A percentile compares a stretch with the other conserved stretches of the same genome.
phyloP scores from a whole-genome alignment of 305 asterid species.

The Solanum hybrid region DNA sequence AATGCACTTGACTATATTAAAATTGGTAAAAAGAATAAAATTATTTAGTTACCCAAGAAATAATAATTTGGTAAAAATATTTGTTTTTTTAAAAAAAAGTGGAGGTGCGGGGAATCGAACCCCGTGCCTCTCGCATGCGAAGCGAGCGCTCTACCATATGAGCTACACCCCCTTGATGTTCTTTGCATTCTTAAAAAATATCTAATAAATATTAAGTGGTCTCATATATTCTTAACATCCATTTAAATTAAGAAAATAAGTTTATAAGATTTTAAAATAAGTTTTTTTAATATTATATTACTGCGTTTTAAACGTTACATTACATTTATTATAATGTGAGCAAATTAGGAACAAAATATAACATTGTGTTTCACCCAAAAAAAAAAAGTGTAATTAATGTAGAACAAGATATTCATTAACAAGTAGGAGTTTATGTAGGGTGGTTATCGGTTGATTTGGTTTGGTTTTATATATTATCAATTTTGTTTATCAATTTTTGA shows the following conservation, averaged over 20 bases:
- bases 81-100: neutral
- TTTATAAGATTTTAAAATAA: too few species aligned
- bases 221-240: neutral
- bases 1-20: neutral
- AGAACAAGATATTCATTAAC: too few species aligned
- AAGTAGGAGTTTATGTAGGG: neutral
- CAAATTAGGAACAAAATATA: too few species aligned
- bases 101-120: conserved; percentile 96
- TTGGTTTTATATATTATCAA: neutral
- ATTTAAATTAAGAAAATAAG: neutral
- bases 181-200: neutral
- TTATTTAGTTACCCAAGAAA: neutral
- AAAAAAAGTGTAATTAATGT: neutral
- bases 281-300: neutral
- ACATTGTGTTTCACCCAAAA: neutral
- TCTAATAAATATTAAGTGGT: neutral
- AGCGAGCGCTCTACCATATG: conserved; percentile 96
- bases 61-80: neutral
- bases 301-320: neutral
- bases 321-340: neutral
- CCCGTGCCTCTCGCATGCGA: conserved; percentile 98
- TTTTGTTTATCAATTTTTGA: neutral
- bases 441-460: neutral
- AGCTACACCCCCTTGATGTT: conserved; percentile 57
- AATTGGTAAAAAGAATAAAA: neutral